Conservation (phyloP, 2,329 filamentous ascomycete genomes). For the Tothia fuscella region DNA sequence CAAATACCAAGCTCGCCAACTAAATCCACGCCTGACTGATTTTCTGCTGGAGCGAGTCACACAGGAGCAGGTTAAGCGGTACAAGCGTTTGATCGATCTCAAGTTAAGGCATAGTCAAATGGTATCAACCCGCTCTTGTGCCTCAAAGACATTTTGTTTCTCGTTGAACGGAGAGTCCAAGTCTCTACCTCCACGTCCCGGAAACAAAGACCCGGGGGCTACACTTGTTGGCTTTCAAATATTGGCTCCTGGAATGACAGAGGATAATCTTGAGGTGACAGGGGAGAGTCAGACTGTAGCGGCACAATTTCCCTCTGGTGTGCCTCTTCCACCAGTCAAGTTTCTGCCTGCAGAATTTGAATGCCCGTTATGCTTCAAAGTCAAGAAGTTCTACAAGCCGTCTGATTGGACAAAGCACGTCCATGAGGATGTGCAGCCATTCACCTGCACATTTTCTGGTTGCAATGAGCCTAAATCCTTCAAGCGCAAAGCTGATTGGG, state of each 20-base stretch:
- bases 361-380: conserved; percentile 74
- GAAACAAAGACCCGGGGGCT: conserved; percentile 47
- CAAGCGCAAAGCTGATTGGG: conserved; percentile 93
- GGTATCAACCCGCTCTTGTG: conserved; percentile 45
- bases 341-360: conserved; percentile 78
- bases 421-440: conserved; percentile 85
- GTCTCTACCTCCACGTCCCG: conserved; percentile 47
- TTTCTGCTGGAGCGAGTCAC: conserved; percentile 70
- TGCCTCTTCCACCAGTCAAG: conserved; percentile 67
- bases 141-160: conserved; percentile 51
- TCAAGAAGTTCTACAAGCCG: conserved; percentile 78
- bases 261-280: conserved; percentile 53
- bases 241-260: conserved; percentile 42
- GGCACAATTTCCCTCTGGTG: conserved; percentile 67
- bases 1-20: conserved; percentile 54
- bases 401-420: conserved; percentile 97
- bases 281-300: conserved; percentile 56
- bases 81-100: conserved; percentile 60
- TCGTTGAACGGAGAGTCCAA: conserved; percentile 54
- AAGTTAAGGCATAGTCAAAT: conserved; percentile 57
- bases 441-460: conserved; percentile 78
- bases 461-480: conserved; percentile 83
- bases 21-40: conserved; percentile 61
- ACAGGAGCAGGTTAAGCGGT: conserved; percentile 66
- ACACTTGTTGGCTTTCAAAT: conserved; percentile 42